Evolutionary conservation across 306 rosid species (phyloP), one percentile per base, ranked within the genome.

Genomic region (Trifolium subterraneum): DNA sequence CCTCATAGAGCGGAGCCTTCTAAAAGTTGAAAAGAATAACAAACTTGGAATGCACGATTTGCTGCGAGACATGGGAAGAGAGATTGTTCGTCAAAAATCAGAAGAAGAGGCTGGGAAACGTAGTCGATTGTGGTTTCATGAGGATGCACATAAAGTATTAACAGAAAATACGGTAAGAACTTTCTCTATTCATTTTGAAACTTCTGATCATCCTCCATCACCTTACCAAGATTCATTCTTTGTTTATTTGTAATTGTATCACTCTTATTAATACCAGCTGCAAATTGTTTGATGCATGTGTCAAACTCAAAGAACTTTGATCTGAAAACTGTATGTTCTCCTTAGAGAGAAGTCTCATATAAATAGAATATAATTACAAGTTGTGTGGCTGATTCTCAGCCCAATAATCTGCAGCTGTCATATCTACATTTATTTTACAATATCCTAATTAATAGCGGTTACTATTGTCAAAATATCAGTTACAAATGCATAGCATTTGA

Each of bases 61-160:
- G 11, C 11, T 29, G 14, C 10, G 65, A 60, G 65, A 60, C 41
- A 60, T 60, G 65, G 65, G 65, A 15, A 60, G 65, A 29, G 65
- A 60, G 20, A 60, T 60, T 29, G 39, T 60, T 29, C 65, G 65
- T 14, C 6, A 60, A 29, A 27, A 11, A 0, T 27, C 41, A 29
- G 3, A 6, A 60, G 29, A 60, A 27, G 12, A 13, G 2, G 20
- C 2, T 60, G 41, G 39, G 11, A 60, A 27, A 22, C 65, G 65
- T 60, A 60, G 65, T 60, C 41, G 65, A 8, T 60, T 60, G 5
- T 60, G 65, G 65, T 60, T 27, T 27, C 65, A 27, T 5, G 6
- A 29, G 41, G 65, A 60, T 60, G 65, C 7, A 60, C 41, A 2
- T 7, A 22, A 60, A 6, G 39, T 60, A 2, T 60, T 60, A 41